Evolutionary conservation across 2,329 filamentous ascomycete genomes (phyloP), one percentile per base, ranked within the genome.

Genomic region (Tolypocladium cylindrosporum): DNA sequence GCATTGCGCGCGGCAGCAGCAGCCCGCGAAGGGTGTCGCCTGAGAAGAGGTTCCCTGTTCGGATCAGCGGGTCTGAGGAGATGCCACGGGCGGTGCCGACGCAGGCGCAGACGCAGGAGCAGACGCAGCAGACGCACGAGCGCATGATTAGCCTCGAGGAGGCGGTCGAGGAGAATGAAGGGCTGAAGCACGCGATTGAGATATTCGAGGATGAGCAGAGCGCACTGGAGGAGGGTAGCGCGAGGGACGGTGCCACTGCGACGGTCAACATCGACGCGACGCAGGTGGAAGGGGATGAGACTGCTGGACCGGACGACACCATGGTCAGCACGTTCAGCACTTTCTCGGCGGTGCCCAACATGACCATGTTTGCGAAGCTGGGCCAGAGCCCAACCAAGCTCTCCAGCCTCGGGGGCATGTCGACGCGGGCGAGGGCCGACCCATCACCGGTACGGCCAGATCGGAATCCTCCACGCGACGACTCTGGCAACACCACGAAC

Each of bases 271-370:
- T 68, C 37, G 70, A 72, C 13, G 61, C 59, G 37, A 55, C 59
- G 7, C 56, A 60, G 16, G 61, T 63, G 54, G 66, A 68, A 13
- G 66, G 71, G 54, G 71, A 72, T 51, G 73, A 76, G 42, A 67
- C 72, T n/a, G 76, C 78, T 50, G 80, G 80, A 50, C 82, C 80
- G 1, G 87, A 91, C 63, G 87, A 90, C 64, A 88, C 86, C 51
- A 74, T 87, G 82, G 79, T 91, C 71, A 96, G 90, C 79, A 87
- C 87, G 4, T 89, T 96, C 69, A 96, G 91, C 76, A 85, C 82
- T 14, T 97, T 97, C 72, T 97, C 93, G 1, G 91, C 90, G 10
- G 84, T 96, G 57, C 91, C 91, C 7, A 90, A 93, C 66, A 84
- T 94, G 84, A 94, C 91, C 24, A 86, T 87, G 66, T 91, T 95